Percentiles rank a stretch among this genome's conserved stretches.
Evolutionary conservation across 345 rosid genomes (phyloP).

Genomic region (Euphorbia pulcherrima): DNA sequence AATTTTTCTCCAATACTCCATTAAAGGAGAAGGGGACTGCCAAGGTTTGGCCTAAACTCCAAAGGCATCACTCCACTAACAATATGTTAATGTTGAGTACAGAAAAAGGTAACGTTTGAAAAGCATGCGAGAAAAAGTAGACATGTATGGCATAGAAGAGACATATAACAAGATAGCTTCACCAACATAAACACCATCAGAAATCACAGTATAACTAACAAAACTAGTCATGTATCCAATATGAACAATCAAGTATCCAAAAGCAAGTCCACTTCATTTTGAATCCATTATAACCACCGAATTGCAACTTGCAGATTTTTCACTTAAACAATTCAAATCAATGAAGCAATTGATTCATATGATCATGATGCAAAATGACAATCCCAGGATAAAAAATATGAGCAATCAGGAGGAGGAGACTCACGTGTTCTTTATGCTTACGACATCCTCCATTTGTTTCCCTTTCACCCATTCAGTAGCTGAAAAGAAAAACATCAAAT

Average conservation of each 20-base stretch:
- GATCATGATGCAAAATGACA: neutral
- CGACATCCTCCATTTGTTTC: constrained; percentile 80
- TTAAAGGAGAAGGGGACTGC: too few relatives aligned
- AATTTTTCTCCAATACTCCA: too few relatives aligned
- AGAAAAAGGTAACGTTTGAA: neutral
- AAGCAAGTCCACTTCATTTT: neutral
- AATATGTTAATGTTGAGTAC: neutral
- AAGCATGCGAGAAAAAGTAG: neutral
- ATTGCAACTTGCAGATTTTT: too few relatives aligned
- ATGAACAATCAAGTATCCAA: neutral
- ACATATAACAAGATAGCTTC: neutral
- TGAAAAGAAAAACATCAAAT: constrained; percentile 30
- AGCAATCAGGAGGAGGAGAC: constrained; percentile 18
- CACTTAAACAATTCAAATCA: too few relatives aligned
- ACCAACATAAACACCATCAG: neutral
- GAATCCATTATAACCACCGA: neutral
- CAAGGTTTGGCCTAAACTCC: too few relatives aligned
- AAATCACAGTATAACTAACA: neutral
- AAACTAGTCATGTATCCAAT: neutral
- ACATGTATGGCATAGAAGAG: neutral
- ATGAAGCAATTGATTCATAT: neutral
- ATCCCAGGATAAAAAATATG: neutral
- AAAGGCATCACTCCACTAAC: neutral
- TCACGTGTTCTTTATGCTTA: constrained; percentile 92
- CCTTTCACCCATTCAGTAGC: constrained; percentile 99